phyloP scores from a whole-genome alignment of 768 basidiomycete genomes.

The Trichaptum fuscoviolaceum region DNA sequence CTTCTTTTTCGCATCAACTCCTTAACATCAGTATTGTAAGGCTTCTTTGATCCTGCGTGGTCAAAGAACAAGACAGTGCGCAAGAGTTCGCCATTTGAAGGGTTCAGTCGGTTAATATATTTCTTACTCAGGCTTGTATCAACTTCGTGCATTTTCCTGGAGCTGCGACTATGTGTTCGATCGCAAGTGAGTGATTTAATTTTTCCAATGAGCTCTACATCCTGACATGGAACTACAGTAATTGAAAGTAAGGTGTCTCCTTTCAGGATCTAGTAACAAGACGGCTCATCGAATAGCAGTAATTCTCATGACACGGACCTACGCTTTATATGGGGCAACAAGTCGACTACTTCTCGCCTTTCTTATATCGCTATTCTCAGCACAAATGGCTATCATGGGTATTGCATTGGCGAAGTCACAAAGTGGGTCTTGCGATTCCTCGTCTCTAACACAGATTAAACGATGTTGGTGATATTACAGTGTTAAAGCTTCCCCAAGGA shows the following conservation, averaged over 20 bases:
- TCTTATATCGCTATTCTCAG: background rate
- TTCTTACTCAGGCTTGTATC: background rate
- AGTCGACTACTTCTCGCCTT: background rate
- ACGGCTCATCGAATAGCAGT: background rate
- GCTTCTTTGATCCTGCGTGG: background rate
- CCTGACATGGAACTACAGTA: background rate
- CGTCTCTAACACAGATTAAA: background rate
- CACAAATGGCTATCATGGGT: background rate
- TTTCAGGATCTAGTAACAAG: background rate
- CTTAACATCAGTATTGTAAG: background rate
- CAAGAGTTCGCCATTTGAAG: background rate
- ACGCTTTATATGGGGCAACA: background rate
- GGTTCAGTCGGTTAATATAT: background rate
- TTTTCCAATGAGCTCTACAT: background rate
- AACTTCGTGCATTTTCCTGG: background rate
- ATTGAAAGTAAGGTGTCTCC: background rate
- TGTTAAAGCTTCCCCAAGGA: background rate
- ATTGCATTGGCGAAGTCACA: background rate
- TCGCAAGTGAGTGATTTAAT: background rate
- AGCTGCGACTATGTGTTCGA: background rate
- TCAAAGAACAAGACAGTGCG: background rate
- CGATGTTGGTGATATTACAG: background rate
- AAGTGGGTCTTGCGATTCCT: background rate
- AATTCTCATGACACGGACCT: background rate
- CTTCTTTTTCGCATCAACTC: background rate